Percentiles rank a stretch among this genome's conserved stretches.
These are phyloP conservation scores for Epichloe brachyelytri DNA, from an alignment of 2,329 filamentous ascomycete genomes.

Conservation along the genomic window DNA sequence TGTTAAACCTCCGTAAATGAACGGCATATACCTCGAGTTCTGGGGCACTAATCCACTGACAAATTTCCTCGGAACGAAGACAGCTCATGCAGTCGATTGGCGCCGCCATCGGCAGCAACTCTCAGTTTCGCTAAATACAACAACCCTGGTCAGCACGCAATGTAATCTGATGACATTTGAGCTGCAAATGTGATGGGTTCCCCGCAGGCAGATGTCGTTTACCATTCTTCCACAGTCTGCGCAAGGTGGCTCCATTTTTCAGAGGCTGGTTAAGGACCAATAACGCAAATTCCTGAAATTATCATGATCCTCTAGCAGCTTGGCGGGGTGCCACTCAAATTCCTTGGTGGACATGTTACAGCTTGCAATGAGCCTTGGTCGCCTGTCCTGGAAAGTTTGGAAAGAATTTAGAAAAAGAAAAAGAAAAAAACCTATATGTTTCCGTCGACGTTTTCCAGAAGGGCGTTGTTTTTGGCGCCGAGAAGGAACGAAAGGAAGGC, in stretches of 20 bases:
- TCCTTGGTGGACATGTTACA: constrained; percentile 12
- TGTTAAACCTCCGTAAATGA: not conserved
- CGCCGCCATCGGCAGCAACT: constrained; percentile 84
- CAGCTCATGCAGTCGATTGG: constrained; percentile 55
- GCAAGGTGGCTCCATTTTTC: constrained; percentile 30
- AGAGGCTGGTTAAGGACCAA: constrained; percentile 41
- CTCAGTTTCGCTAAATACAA: constrained; percentile 44
- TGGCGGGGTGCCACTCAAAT: constrained; percentile 28
- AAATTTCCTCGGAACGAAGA: constrained; percentile 29
- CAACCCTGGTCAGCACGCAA: not conserved
- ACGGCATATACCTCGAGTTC: not conserved
- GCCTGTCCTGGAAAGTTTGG: too few species aligned
- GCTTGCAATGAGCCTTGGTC: not conserved
- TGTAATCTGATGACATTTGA: too few species aligned
- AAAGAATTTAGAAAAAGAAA: too few species aligned
- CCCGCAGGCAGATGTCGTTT: constrained; percentile 8
- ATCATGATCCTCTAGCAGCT: constrained; percentile 22
- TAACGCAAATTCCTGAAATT: constrained; percentile 27
- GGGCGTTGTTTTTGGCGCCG: not conserved
- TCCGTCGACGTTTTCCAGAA: not conserved
- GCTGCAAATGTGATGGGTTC: too few species aligned
- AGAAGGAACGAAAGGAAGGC: not conserved
- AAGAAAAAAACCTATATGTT: too few species aligned
- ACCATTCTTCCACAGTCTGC: constrained; percentile 38
- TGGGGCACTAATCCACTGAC: constrained; percentile 17